Evolutionary conservation across 208 protist genomes (phyloP).

Genomic region (Wallacemonas rigidus): DNA sequence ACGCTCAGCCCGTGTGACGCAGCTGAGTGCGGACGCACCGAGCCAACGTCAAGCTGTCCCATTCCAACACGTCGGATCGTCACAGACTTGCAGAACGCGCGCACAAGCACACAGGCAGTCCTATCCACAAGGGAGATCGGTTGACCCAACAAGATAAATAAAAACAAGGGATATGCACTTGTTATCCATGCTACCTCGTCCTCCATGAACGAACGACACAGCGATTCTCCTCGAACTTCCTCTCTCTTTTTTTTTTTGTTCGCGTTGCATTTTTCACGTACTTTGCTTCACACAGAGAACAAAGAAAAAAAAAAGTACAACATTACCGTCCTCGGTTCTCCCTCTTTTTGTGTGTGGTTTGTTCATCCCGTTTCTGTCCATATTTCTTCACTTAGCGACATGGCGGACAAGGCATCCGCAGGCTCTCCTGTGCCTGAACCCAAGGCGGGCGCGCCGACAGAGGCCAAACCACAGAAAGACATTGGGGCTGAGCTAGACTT

Average conservation of each 20-base stretch:
- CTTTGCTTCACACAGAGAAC: slow-evolving; percentile 1
- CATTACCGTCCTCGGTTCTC: too few relatives aligned
- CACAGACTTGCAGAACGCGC: too few relatives aligned
- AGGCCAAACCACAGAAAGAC: slow-evolving; percentile 42
- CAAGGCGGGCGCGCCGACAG: slow-evolving; percentile 29
- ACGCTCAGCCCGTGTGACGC: too few relatives aligned
- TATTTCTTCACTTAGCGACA: neutral
- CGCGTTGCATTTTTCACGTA: neutral
- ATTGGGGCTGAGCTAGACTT: slow-evolving; percentile 62
- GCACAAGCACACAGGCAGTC: too few relatives aligned
- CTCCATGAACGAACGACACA: too few relatives aligned
- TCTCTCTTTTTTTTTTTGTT: slow-evolving; percentile 14
- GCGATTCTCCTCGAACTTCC: neutral
- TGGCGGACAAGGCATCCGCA: slow-evolving; percentile 21
- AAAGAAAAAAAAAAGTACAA: neutral
- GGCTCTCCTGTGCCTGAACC: neutral
- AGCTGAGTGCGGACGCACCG: too few relatives aligned
- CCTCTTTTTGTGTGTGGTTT: neutral
- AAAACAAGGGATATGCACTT: too few relatives aligned
- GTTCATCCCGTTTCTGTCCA: neutral
- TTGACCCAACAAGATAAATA: too few relatives aligned
- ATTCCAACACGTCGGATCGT: too few relatives aligned
- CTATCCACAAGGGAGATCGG: too few relatives aligned
- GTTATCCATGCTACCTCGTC: too few relatives aligned
- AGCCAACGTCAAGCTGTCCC: too few relatives aligned